Evolutionary conservation across 306 rosid species (phyloP).

Genomic region (Dalbergia oliveri): DNA sequence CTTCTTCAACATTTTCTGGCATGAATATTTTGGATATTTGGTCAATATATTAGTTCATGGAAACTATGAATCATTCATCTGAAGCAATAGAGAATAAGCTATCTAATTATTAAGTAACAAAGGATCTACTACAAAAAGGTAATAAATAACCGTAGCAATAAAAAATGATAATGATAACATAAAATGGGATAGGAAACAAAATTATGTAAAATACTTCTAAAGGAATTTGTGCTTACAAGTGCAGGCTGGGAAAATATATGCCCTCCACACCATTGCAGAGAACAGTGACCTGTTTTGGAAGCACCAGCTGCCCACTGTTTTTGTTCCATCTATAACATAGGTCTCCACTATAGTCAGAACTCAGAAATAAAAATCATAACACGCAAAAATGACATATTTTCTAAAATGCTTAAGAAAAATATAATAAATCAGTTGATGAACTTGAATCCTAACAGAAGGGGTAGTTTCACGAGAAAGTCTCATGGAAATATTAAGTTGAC

Average conservation of each 20-base stretch:
- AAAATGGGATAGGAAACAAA: not conserved
- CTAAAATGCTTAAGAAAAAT: conserved; percentile 11
- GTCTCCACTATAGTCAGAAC: conserved; percentile 46
- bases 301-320: conserved; percentile 64
- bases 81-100: conserved; percentile 12
- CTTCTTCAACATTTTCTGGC: not conserved
- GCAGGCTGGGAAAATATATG: conserved; percentile 96
- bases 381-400: not conserved
- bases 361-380: conserved; percentile 22
- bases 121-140: not conserved
- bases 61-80: not conserved
- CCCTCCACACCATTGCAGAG: conserved; percentile 96
- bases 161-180: conserved; percentile 24
- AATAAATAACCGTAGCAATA: not conserved
- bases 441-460: conserved; percentile 3
- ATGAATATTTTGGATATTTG: not conserved
- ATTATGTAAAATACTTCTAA: conserved; percentile 24
- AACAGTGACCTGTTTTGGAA: conserved; percentile 87
- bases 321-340: conserved; percentile 64
- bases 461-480: conserved; percentile 19
- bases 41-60: not conserved
- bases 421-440: conserved; percentile 1
- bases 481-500: conserved; percentile 1
- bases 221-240: conserved; percentile 72
- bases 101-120: not conserved